Percentiles rank a stretch among this genome's conserved stretches.
phyloP scores from a whole-genome alignment of 2,329 filamentous ascomycete species.

The Aspergillus luchuensis region DNA sequence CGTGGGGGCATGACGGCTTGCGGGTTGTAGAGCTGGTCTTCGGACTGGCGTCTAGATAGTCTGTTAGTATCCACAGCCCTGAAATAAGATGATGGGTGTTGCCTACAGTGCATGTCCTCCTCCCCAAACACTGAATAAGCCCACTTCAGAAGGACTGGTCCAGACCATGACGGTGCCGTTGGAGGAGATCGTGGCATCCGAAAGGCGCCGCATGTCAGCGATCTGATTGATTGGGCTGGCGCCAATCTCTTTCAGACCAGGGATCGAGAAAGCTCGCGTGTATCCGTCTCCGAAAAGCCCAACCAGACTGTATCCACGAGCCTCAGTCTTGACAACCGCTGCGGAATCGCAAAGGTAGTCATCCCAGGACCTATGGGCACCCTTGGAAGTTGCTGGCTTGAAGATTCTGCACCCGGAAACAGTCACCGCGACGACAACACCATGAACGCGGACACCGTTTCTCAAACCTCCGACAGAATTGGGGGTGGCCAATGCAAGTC shows the following conservation, averaged over 20 bases:
- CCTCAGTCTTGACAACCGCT: constrained; percentile 71
- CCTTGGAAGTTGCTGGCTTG: constrained; percentile 79
- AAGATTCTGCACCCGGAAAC: constrained; percentile 79
- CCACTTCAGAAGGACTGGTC: constrained; percentile 84
- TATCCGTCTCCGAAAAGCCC: constrained; percentile 82
- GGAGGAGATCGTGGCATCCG: constrained; percentile 69
- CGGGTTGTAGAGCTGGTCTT: constrained; percentile 80
- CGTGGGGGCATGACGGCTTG: constrained; percentile 72
- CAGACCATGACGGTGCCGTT: constrained; percentile 85
- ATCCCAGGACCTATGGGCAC: constrained; percentile 89
- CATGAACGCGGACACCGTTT: constrained; percentile 73
- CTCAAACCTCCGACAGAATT: constrained; percentile 73
- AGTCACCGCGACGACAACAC: constrained; percentile 77
- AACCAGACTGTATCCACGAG: constrained; percentile 76
- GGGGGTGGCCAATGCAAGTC: constrained; percentile 73
- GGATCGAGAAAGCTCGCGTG: constrained; percentile 81
- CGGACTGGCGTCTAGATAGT: constrained; percentile 45
- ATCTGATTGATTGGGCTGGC: constrained; percentile 64
- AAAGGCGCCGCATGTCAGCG: constrained; percentile 72
- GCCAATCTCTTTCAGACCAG: constrained; percentile 80
- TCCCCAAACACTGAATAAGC: constrained; percentile 82
- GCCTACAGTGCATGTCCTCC: constrained; percentile 65
- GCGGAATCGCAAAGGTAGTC: constrained; percentile 80
- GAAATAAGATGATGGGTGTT: constrained; percentile 17
- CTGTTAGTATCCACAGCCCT: background rate